Evolutionary conservation across 2,329 filamentous ascomycete species (phyloP).

Genomic region (Diaporthe sp.): DNA sequence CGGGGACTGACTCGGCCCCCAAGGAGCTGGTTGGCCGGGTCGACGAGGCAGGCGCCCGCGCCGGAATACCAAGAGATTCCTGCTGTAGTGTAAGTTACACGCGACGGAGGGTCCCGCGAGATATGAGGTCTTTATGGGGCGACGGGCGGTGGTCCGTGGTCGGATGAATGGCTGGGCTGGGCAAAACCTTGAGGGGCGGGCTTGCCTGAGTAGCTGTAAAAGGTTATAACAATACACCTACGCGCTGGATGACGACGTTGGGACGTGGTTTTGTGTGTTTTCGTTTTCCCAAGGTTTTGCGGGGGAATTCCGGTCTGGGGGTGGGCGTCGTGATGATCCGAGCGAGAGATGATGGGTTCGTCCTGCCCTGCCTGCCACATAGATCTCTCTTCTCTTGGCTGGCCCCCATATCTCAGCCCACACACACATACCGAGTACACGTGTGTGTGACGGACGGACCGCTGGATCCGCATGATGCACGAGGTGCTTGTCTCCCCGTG

Average conservation of each 20-base stretch:
- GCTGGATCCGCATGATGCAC: constrained; percentile 1
- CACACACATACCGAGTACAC: background rate
- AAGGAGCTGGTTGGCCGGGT: constrained; percentile 11
- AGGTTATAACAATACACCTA: background rate
- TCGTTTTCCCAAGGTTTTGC: constrained; percentile 2
- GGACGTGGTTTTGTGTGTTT: background rate
- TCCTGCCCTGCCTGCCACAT: constrained; percentile 21
- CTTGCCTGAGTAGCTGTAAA: constrained; percentile 6
- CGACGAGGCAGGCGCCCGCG: background rate
- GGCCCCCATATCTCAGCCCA: background rate
- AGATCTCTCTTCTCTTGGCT: background rate
- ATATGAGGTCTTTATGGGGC: background rate
- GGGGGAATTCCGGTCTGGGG: background rate
- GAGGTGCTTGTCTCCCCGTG: constrained; percentile 20
- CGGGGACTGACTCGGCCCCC: constrained; percentile 8
- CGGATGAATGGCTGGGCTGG: constrained; percentile 5
- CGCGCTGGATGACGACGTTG: background rate
- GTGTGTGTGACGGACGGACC: constrained; percentile 21
- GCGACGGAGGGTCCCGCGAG: background rate
- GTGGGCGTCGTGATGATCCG: background rate
- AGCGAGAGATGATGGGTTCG: constrained; percentile 4
- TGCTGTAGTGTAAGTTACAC: background rate
- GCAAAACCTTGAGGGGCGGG: constrained; percentile 2
- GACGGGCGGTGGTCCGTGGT: background rate
- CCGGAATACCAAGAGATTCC: background rate